Percentiles rank a stretch among this genome's conserved stretches.
These are phyloP conservation scores for Coemansia sp. DNA, from an alignment of 192 early-diverging fungal species.

Conservation along the genomic window DNA sequence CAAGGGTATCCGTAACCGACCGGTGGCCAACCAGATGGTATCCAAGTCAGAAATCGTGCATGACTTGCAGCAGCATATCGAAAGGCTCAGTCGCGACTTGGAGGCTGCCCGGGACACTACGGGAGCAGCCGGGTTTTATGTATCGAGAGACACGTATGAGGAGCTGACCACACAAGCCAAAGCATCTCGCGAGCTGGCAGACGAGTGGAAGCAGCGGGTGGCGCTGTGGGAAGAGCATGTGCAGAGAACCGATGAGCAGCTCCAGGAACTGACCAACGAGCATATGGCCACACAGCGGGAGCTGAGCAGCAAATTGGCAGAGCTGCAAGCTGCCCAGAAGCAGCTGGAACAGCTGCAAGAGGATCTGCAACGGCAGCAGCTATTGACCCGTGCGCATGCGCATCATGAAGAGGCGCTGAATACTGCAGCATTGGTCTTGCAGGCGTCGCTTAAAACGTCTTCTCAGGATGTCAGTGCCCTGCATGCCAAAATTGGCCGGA, in stretches of 20 bases:
- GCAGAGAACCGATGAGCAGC: conserved; percentile 5
- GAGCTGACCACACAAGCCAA: conserved; percentile 31
- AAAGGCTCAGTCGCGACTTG: conserved; percentile 75
- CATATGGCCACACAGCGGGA: conserved; percentile 31
- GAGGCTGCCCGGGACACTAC: conserved; percentile 77
- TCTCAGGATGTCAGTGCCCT: conserved; percentile 6
- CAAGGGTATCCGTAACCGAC: conserved; percentile 75
- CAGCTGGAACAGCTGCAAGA: conserved; percentile 28
- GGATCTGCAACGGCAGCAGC: conserved; percentile 26
- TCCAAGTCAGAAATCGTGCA: conserved; percentile 79
- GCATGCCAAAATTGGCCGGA: conserved; percentile 18
- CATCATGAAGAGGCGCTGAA: conserved; percentile 50
- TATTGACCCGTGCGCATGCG: conserved; percentile 54
- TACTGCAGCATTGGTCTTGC: conserved; percentile 23
- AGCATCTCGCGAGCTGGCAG: conserved; percentile 11
- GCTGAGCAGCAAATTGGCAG: conserved; percentile 30
- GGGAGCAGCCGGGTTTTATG: conserved; percentile 62
- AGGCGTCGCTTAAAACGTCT: conserved; percentile 11
- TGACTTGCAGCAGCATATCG: conserved; percentile 77
- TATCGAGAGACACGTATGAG: conserved; percentile 64
- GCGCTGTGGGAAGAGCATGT: conserved; percentile 27
- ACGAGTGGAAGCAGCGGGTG: conserved; percentile 42
- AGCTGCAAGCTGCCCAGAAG: conserved; percentile 17
- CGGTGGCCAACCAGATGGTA: conserved; percentile 73
- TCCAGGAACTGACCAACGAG: conserved; percentile 3